These are phyloP conservation scores for Backusella australiensis DNA, from an alignment of 192 early-diverging fungal species.

Conservation along the genomic window DNA sequence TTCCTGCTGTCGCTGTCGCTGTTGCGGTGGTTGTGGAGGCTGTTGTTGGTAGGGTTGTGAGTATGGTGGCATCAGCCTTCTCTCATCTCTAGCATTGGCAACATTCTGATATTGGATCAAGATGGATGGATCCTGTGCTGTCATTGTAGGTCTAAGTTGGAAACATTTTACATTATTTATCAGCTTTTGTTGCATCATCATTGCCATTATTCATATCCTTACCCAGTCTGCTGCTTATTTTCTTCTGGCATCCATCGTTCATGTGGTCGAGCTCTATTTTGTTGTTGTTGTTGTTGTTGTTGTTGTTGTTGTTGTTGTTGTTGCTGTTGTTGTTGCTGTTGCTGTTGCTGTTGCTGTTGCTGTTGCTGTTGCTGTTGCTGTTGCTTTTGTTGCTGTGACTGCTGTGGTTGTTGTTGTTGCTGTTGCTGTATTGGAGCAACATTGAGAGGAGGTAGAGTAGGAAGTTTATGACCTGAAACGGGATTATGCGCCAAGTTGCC, in stretches of 20 bases:
- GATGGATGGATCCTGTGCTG: slow-evolving; percentile 25
- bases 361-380: neutral
- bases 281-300: neutral
- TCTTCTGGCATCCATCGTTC: slow-evolving; percentile 73
- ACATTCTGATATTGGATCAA: slow-evolving; percentile 30
- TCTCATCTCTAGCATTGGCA: neutral
- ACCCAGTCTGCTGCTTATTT: slow-evolving; percentile 59
- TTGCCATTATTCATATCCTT: slow-evolving; percentile 22
- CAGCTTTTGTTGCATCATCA: slow-evolving; percentile 41
- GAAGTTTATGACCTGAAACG: neutral
- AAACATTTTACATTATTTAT: neutral
- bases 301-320: neutral
- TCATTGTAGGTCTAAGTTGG: neutral
- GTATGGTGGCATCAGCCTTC: slow-evolving; percentile 4
- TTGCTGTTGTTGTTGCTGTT: neutral
- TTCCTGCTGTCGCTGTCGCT: slow-evolving; percentile 14
- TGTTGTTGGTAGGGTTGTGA: neutral
- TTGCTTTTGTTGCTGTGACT: neutral
- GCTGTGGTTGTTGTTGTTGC: neutral
- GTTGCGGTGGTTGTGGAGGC: neutral
- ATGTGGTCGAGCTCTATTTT: neutral
- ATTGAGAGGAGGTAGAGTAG: slow-evolving; percentile 11
- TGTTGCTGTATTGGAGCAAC: neutral
- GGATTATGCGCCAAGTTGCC: neutral
- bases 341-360: slow-evolving; percentile 1